Percentiles rank a stretch among this genome's conserved stretches.
These are phyloP conservation scores for Populus hybrid DNA, from an alignment of 441 rosid species.

Conservation along the genomic window DNA sequence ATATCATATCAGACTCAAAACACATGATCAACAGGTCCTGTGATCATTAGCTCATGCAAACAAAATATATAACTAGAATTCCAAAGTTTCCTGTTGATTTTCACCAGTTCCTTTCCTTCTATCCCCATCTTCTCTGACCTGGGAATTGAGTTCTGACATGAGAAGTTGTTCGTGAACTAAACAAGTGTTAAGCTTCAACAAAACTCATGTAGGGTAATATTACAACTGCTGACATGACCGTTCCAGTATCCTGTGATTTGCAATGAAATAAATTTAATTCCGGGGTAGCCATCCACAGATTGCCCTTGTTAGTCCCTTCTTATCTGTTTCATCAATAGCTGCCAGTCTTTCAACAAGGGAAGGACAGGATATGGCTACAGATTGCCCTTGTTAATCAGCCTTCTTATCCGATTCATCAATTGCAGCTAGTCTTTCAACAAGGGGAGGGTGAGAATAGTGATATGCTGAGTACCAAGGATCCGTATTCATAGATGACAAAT, in stretches of 20 bases:
- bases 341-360: conserved; percentile 89
- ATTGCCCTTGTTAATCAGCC: conserved; percentile 40
- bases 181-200: conserved; percentile 1
- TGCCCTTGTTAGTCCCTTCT: conserved; percentile 55
- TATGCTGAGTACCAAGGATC: conserved; percentile 98
- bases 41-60: conserved; percentile 15
- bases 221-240: conserved; percentile 8
- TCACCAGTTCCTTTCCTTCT: background rate
- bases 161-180: conserved; percentile 2
- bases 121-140: background rate
- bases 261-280: conserved; percentile 11
- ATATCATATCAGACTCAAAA: background rate
- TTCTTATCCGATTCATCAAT: conserved; percentile 70
- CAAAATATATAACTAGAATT: conserved; percentile 1
- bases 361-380: conserved; percentile 54
- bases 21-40: background rate
- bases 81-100: background rate
- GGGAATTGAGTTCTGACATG: background rate
- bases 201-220: conserved; percentile 7
- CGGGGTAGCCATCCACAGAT: background rate
- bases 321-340: conserved; percentile 68
- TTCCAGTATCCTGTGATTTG: conserved; percentile 3
- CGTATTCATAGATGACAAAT: conserved; percentile 90
- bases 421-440: conserved; percentile 86
- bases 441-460: conserved; percentile 97